Base-by-base conservation (phyloP, 2,329 filamentous ascomycete species). In the Aspergillus amoenus region DNA sequence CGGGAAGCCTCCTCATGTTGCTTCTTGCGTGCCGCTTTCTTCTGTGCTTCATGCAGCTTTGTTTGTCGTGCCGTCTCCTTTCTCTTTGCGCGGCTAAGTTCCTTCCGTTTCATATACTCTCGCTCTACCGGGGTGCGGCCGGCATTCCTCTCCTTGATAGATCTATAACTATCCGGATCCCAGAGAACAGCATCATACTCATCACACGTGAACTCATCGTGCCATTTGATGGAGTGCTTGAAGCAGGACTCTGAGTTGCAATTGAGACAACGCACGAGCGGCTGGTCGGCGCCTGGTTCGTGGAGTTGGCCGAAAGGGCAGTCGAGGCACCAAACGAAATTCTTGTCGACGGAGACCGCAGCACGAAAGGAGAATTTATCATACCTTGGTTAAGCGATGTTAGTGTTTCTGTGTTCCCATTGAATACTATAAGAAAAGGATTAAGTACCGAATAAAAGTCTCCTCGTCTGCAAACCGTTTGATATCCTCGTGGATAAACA, bases 201-300 rank as follows among this genome's bases (percentile, higher is more conserved):
- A 24, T 58, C 51, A 39, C 56, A 58, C 11, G 52, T 58, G 30
- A 58, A 50, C n/a, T 27, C 50, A 13, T 55, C 52, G 37, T 58
- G 56, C 56, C 56, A 58, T 32, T 58, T 51, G 6, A 58, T 58
- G 27, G 51, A 24, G 45, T 58, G 56, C 9, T 55, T 58, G 46
- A 58, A 58, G 52, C 56, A 58, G 3, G 56, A 58, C 3, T 44
- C 30, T 1, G 45, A 11, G 18, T 24, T 24, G 17, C 56, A 58
- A 18, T 44, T 52, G 18, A 40, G 41, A 32, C 56, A 58, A 4
- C 22, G 32, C 17, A 58, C 40, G 5, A 47, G 34, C 32, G 56
- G 56, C 15, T 58, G 52, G 1, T 30, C 24, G 15, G 27, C 51
- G 17, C 52, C 56, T n/a, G 21, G 22, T 21, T 51, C 42, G 24